These are phyloP conservation scores for Coemansia furcata DNA, from an alignment of 192 early-diverging fungal genomes.

Conservation along the genomic window DNA sequence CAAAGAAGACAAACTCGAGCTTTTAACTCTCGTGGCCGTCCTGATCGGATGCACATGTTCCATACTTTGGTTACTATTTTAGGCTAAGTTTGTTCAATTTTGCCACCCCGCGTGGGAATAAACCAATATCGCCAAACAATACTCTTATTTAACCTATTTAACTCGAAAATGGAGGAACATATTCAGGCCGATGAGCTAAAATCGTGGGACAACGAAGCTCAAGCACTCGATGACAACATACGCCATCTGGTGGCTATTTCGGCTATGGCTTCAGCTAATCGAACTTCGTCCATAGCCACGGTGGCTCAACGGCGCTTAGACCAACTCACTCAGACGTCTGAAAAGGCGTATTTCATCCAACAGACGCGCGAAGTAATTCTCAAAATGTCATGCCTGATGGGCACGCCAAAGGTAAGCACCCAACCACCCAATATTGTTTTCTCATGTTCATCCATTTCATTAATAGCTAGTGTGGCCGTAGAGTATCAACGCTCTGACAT, in stretches of 20 bases:
- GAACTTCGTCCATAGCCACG: constrained; percentile 1
- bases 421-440: not conserved
- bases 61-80: not conserved
- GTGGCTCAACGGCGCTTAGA: constrained; percentile 11
- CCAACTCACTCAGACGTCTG: constrained; percentile 8
- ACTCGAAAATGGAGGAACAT: not conserved
- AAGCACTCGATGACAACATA: constrained; percentile 8
- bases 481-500: constrained; percentile 28
- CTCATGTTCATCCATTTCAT: not conserved
- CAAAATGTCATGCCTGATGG: constrained; percentile 42
- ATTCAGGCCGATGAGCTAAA: not conserved
- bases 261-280: constrained; percentile 34
- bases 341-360: constrained; percentile 21
- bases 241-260: constrained; percentile 26
- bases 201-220: constrained; percentile 13
- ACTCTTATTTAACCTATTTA: not conserved
- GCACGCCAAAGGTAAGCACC: constrained; percentile 22
- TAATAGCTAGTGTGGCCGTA: not conserved
- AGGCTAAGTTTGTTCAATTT: not conserved
- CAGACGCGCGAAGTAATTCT: constrained; percentile 31
- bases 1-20: too few relatives aligned
- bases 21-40: too few relatives aligned
- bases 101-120: not conserved
- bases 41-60: not conserved
- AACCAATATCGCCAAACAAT: not conserved